Percentiles rank a stretch among this genome's conserved stretches.
Conservation (phyloP, 495 filamentous ascomycete genomes). For the Aspergillus homomorphus region DNA sequence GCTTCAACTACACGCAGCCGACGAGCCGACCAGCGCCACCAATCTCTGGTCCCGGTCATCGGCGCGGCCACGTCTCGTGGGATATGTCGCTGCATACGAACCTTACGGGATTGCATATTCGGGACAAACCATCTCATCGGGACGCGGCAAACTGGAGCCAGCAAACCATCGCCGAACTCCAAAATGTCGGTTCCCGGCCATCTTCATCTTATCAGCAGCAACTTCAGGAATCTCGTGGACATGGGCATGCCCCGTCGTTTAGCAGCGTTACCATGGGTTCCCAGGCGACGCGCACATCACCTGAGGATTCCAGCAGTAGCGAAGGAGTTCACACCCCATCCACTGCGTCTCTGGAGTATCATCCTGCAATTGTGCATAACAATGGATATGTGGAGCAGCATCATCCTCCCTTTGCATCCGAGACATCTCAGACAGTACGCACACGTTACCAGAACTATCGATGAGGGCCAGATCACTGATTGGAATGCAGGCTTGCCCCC, state of each 20-base stretch:
- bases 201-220: slow-evolving; percentile 43
- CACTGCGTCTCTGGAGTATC: slow-evolving; percentile 57
- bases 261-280: slow-evolving; percentile 24
- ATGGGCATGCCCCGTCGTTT: slow-evolving; percentile 27
- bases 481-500: slow-evolving; percentile 42
- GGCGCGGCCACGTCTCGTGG: slow-evolving; percentile 64
- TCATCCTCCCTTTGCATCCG: slow-evolving; percentile 41
- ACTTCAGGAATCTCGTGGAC: slow-evolving; percentile 28
- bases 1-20: slow-evolving; percentile 47
- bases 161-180: slow-evolving; percentile 45
- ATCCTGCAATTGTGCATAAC: slow-evolving; percentile 63
- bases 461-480: slow-evolving; percentile 37
- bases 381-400: slow-evolving; percentile 59
- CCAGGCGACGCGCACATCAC: slow-evolving; percentile 55
- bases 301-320: slow-evolving; percentile 70
- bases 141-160: slow-evolving; percentile 56
- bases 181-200: slow-evolving; percentile 40
- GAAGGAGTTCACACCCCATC: slow-evolving; percentile 67
- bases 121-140: slow-evolving; percentile 47
- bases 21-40: slow-evolving; percentile 47
- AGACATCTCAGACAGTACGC: slow-evolving; percentile 44
- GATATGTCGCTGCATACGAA: slow-evolving; percentile 74
- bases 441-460: slow-evolving; percentile 30
- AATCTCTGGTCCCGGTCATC: slow-evolving; percentile 53
- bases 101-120: slow-evolving; percentile 69